A percentile compares a stretch with the other conserved stretches of the same genome.
These are phyloP conservation scores for Gymnopilus junonius DNA, from an alignment of 768 basidiomycete genomes.

Conservation along the genomic window DNA sequence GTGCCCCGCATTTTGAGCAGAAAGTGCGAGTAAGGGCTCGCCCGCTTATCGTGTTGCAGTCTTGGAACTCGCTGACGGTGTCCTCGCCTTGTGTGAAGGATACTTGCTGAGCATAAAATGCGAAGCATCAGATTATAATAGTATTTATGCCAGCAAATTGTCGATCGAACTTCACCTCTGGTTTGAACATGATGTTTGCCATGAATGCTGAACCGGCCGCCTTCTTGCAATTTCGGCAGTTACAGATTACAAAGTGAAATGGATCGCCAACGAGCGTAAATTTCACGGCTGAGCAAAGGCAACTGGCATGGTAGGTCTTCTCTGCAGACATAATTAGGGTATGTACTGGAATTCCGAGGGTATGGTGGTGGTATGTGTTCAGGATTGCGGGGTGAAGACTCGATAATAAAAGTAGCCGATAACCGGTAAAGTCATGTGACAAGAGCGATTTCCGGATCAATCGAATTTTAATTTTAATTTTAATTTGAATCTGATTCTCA, in stretches of 20 bases:
- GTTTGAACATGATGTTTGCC: conserved; percentile 35
- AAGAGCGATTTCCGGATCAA: too few species aligned
- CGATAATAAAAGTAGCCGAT: too few species aligned
- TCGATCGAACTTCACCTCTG: conserved; percentile 21
- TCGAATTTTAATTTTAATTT: too few species aligned
- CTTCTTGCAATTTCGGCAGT: conserved; percentile 39
- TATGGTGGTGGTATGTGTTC: neutral
- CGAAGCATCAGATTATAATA: neutral
- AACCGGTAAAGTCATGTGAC: too few species aligned
- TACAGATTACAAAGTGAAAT: conserved; percentile 34
- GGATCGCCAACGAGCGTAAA: conserved; percentile 33
- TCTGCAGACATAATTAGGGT: neutral
- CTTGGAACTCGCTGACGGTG: conserved; percentile 25
- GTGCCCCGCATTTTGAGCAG: conserved; percentile 34
- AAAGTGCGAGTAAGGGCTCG: conserved; percentile 31
- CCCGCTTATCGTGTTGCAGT: conserved; percentile 30
- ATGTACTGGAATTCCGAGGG: neutral
- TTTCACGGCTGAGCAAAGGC: conserved; percentile 33
- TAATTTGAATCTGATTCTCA: too few species aligned
- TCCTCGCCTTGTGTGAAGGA: conserved; percentile 28
- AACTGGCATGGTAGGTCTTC: conserved; percentile 25
- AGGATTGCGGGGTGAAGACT: too few species aligned
- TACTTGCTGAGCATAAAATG: conserved; percentile 20
- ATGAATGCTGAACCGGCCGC: conserved; percentile 35
- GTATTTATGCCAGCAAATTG: neutral